Base-by-base conservation (phyloP, 805 yeast species). In the Starmerella etchellsii region DNA sequence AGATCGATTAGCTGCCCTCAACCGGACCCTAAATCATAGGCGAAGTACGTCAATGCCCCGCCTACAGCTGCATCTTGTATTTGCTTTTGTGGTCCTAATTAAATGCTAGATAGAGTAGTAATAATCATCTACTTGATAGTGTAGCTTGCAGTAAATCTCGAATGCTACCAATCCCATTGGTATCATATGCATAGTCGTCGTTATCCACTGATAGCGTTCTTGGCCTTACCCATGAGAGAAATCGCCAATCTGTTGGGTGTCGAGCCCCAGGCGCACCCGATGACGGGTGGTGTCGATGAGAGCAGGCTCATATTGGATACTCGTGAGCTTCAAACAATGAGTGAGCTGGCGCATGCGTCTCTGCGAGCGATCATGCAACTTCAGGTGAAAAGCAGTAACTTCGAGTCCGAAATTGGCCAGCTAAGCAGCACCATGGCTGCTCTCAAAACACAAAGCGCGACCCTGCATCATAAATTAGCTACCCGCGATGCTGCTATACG, bases 341-440 rank as follows among this genome's bases (percentile, higher is more conserved):
- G 19, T 2, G 36, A 26, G 8, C 27, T 42, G 9, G 42, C 37
- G 11, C 15, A 21, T 7, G 21, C 31, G 15, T 38, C 42, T 2
- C 34, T 21, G 10, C 31, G 21, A 3, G 21, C 43, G 16, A 30
- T 45, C 14, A 21, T 10, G 15, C 41, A 30, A 33, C 39, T 47
- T 13, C 39, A 35, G 30, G 24, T 13, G 14, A 37, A 49, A n/a
- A 36, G 43, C 36, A 14, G 27, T 5, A 35, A 37, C 11, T 82
- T 85, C 59, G 78, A 78, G 53, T 42, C 53, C 2, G 78, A 78
- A 44, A 65, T 80, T 41, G 62, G 69, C 8, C 62, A 66, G 21
- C 61, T 78, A 31, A 73, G 83, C 1, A 56, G 62, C 18, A 84
- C 79, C 46, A 68, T 80, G 69, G 77, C 73, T 52, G 66, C 65